Conservation (phyloP, 305 asterid genomes). For the Fraxinus albicans region DNA sequence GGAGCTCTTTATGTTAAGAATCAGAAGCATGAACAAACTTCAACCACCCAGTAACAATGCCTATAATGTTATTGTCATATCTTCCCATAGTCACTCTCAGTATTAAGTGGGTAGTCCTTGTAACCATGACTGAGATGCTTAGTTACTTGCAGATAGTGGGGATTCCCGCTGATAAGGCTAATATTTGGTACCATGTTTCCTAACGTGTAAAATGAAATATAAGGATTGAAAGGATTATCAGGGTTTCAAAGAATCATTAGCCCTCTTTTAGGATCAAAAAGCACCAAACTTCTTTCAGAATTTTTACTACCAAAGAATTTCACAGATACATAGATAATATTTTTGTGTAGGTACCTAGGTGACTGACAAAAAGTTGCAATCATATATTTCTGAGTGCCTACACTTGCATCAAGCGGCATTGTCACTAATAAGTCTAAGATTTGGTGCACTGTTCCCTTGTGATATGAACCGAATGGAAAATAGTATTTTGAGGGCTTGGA, state of each 20-base stretch:
- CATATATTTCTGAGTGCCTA: not conserved
- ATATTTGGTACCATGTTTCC: not conserved
- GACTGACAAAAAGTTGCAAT: not conserved
- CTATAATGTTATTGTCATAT: not conserved
- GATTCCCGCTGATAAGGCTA: not conserved
- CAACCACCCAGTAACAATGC: not conserved
- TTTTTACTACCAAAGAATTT: not conserved
- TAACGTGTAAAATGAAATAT: not conserved
- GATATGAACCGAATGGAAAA: not conserved
- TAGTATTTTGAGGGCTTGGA: not conserved
- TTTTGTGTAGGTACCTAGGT: not conserved
- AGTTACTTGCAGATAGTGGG: not conserved
- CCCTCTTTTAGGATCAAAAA: not conserved
- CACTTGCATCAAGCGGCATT: not conserved
- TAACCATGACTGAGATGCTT: not conserved
- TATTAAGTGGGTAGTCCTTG: not conserved
- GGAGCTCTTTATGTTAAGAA: not conserved
- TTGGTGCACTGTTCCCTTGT: not conserved
- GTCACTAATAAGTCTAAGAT: not conserved
- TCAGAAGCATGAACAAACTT: not conserved
- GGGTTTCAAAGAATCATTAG: not conserved
- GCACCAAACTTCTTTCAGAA: not conserved
- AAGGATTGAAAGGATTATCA: not conserved
- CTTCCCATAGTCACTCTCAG: not conserved
- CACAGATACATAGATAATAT: not conserved